Conservation (phyloP, 2,329 filamentous ascomycete genomes). For the Trichoderma atroviride region DNA sequence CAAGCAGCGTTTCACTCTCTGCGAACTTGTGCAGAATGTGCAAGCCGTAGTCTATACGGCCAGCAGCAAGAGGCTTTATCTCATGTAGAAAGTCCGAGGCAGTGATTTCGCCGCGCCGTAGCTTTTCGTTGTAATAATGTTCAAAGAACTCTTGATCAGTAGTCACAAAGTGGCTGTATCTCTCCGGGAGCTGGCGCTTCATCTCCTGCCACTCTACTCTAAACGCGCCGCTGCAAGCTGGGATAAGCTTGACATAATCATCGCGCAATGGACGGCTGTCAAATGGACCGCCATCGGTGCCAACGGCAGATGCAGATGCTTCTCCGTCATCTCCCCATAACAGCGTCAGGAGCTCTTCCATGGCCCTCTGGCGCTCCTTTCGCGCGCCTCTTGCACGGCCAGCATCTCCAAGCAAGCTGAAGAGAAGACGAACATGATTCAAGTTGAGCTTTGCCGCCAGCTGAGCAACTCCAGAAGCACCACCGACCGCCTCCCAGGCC, state of each 20-base stretch:
- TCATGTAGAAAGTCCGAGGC: neutral
- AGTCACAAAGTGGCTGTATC: neutral
- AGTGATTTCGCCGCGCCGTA: neutral
- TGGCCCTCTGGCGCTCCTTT: neutral
- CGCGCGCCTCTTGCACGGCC: neutral
- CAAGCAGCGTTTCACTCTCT: conserved; percentile 5
- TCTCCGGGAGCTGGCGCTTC: neutral
- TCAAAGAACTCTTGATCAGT: conserved; percentile 20
- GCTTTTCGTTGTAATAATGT: neutral
- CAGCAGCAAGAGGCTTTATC: neutral
- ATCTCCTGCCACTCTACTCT: neutral
- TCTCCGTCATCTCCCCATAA: neutral
- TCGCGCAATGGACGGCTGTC: conserved; percentile 12
- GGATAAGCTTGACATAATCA: neutral
- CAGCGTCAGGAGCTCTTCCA: conserved; percentile 14
- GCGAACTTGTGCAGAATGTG: neutral
- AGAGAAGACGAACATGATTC: neutral
- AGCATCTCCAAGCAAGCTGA: neutral
- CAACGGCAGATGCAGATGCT: too few relatives aligned
- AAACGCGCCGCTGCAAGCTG: conserved; percentile 11
- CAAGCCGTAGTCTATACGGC: conserved; percentile 2
- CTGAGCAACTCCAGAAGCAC: conserved; percentile 5
- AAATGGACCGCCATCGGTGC: neutral
- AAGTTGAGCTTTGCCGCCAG: conserved; percentile 16
- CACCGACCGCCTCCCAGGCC: conserved; percentile 12